Conservation (phyloP, 176 grass and related monocot genomes). For the Saccharum spontaneum region DNA sequence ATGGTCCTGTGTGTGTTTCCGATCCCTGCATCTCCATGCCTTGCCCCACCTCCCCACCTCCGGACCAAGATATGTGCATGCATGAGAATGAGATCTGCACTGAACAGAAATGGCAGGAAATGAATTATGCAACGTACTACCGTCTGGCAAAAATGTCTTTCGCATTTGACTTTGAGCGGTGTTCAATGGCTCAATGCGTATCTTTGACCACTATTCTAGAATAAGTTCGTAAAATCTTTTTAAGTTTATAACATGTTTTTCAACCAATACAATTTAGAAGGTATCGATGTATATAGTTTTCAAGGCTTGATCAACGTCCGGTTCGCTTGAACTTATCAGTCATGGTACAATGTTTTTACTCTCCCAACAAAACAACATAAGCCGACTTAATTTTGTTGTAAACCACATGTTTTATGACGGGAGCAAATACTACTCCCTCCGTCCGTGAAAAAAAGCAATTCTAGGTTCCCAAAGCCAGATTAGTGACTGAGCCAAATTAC, state of each 20-base stretch:
- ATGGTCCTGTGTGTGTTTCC: conserved; percentile 20
- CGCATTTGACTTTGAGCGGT: background rate
- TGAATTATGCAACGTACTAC: background rate
- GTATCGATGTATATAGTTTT: background rate
- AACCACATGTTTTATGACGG: background rate
- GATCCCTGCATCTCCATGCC: conserved; percentile 2
- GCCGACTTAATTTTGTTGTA: background rate
- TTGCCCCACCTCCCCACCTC: background rate
- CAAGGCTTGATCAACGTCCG: too few species aligned
- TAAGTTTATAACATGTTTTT: too few species aligned
- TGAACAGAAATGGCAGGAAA: background rate
- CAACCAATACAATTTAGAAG: too few species aligned
- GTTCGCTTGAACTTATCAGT: too few species aligned
- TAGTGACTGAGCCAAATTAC: too few species aligned
- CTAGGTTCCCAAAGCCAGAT: too few species aligned
- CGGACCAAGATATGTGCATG: background rate
- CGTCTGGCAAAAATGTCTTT: background rate
- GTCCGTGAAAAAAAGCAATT: too few species aligned
- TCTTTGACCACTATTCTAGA: background rate
- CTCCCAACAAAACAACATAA: too few species aligned
- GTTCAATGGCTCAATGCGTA: background rate
- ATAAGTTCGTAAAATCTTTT: background rate
- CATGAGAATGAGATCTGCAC: conserved; percentile 17
- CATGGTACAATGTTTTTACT: too few species aligned
- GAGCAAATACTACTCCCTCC: background rate